Evolutionary conservation across 345 rosid species (phyloP), one percentile per base, ranked within the genome.

Genomic region (Corchorus olitorius): DNA sequence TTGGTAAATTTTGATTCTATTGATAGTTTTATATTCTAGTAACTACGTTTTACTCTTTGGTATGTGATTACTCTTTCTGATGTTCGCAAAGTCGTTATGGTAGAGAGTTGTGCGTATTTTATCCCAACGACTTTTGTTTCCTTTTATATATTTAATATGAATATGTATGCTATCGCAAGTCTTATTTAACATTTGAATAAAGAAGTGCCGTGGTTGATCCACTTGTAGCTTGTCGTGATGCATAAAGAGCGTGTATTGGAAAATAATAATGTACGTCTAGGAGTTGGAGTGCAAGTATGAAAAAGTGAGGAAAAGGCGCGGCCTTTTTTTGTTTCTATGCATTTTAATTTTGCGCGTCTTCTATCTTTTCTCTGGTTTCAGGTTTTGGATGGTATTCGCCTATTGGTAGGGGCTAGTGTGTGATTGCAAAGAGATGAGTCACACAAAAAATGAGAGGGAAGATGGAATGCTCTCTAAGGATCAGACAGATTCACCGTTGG

Each of bases 341-440:
- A 20, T 48, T 65, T 58, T 74, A 63, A 49, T 41, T 78, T 65
- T 33, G 39, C 54, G 56, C 33, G 52, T 72, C 43, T 50, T 74
- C 13, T 43, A 20, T 50, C 70, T 70, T 81, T 78, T 61, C 43
- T 71, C 68, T 75, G 73, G 73, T 83, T 82, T 52, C 84, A 84
- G 89, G 84, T 87, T 74, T 78, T 88, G 84, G 72, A 81, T 86
- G 84, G 75, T 89, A 80, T 77, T 81, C 54, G 77, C 77, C 76
- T 79, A 80, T 70, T 83, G 76, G 53, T 64, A 77, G 80, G 74
- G 84, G 48, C 75, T 73, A 78, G 80, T 76, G 70, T 80, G 81
- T 82, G 73, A 76, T 82, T 82, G 74, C 48, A 76, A 70, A 87
- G 87, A 87, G 70, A 96, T 96, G 99, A 91, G 93, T 88, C 86